Conservation (phyloP, 2,329 filamentous ascomycete species). For the Calycina herbarum region DNA sequence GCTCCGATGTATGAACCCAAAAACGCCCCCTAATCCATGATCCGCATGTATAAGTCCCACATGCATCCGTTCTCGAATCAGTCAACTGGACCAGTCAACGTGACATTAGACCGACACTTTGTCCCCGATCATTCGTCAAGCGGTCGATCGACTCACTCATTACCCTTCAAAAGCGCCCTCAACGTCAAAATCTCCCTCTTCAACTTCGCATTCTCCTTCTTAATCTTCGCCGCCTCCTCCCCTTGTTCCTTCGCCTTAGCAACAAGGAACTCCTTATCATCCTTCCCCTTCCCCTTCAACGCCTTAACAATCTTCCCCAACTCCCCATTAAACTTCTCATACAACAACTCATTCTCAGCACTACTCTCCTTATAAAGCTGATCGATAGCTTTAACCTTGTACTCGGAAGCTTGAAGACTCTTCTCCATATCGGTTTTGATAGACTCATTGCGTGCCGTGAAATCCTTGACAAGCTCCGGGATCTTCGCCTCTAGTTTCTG, state of each 20-base stretch:
- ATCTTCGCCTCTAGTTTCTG: conserved; percentile 67
- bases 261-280: conserved; percentile 78
- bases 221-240: conserved; percentile 74
- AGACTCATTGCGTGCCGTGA: conserved; percentile 59
- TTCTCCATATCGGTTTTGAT: conserved; percentile 72
- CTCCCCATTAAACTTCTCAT: conserved; percentile 91
- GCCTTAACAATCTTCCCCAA: conserved; percentile 79
- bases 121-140: not conserved
- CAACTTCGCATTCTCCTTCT: conserved; percentile 82
- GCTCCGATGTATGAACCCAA: not conserved
- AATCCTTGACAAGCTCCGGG: conserved; percentile 56
- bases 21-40: not conserved
- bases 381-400: conserved; percentile 78
- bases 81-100: not conserved
- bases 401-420: conserved; percentile 71
- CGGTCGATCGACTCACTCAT: conserved; percentile 13
- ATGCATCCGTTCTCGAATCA: not conserved
- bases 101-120: not conserved
- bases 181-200: conserved; percentile 71
- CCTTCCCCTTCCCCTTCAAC: conserved; percentile 68
- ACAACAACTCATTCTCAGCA: conserved; percentile 89
- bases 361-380: conserved; percentile 85
- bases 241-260: conserved; percentile 68
- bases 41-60: not conserved
- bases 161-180: conserved; percentile 29